Percentiles rank a stretch among this genome's conserved stretches.
phyloP scores from a whole-genome alignment of 2,329 filamentous ascomycete genomes.

The Pseudohalonectria lignicola region DNA sequence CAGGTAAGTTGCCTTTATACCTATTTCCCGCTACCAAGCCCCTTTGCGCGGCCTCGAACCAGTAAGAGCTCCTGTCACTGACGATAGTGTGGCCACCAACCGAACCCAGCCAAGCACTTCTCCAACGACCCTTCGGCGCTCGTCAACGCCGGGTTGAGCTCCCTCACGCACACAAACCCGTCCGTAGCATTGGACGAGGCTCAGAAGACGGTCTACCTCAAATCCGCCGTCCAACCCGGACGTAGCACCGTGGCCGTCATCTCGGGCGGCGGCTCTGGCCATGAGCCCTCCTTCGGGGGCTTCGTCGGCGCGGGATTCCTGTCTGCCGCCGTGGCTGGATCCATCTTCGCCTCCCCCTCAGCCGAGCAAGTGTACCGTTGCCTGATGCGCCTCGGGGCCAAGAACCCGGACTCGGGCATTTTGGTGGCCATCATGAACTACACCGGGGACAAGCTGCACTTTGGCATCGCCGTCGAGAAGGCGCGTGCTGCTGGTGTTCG shows the following conservation, averaged over 20 bases:
- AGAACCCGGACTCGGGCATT: constrained; percentile 50
- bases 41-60: too few relatives aligned
- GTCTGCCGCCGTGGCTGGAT: constrained; percentile 66
- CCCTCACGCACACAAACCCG: constrained; percentile 75
- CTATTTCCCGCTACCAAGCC: too few relatives aligned
- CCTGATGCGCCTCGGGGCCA: constrained; percentile 53
- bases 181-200: constrained; percentile 64
- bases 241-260: constrained; percentile 57
- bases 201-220: constrained; percentile 75
- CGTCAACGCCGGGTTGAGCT: constrained; percentile 64
- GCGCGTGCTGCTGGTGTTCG: constrained; percentile 65
- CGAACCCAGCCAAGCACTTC: constrained; percentile 74
- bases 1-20: too few relatives aligned
- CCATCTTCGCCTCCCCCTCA: constrained; percentile 64
- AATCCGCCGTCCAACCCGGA: constrained; percentile 30
- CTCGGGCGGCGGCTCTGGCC: constrained; percentile 77
- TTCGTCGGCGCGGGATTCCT: constrained; percentile 76
- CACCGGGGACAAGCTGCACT: constrained; percentile 79
- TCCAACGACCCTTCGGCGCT: constrained; percentile 73
- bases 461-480: constrained; percentile 86
- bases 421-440: constrained; percentile 92
- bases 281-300: constrained; percentile 76
- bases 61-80: too few relatives aligned
- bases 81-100: too few relatives aligned
- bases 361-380: constrained; percentile 63